Conservation (phyloP, 2,329 filamentous ascomycete genomes). For the Onygenales sp. region DNA sequence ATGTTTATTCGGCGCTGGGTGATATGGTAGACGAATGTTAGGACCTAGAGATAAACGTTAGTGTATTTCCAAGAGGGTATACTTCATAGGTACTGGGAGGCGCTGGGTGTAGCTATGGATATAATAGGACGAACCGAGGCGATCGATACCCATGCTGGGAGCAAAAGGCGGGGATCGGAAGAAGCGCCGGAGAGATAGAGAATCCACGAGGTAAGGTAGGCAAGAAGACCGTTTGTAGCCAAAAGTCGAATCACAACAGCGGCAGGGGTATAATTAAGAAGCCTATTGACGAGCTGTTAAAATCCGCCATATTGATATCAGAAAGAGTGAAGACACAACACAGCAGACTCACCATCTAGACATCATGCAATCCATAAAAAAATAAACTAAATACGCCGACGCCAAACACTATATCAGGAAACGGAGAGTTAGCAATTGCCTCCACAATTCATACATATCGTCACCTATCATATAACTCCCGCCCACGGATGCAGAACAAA, state of each 20-base stretch:
- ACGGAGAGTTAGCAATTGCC: neutral
- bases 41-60: constrained; percentile 39
- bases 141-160: constrained; percentile 71
- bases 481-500: neutral
- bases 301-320: constrained; percentile 4
- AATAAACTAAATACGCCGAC: constrained; percentile 69
- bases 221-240: constrained; percentile 64
- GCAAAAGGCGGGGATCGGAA: constrained; percentile 58
- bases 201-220: constrained; percentile 64
- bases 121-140: constrained; percentile 48
- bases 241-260: constrained; percentile 72
- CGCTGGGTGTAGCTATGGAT: neutral
- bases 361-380: constrained; percentile 79
- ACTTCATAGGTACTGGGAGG: neutral
- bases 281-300: constrained; percentile 40
- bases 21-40: constrained; percentile 66
- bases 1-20: constrained; percentile 73
- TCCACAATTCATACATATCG: neutral
- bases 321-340: neutral
- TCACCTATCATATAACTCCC: neutral
- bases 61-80: neutral
- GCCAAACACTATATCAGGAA: constrained; percentile 52
- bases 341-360: constrained; percentile 56
- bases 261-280: constrained; percentile 69
- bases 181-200: constrained; percentile 62